Evolutionary conservation across 192 early-diverging fungal species (phyloP).

Genomic region (Backusella circina): DNA sequence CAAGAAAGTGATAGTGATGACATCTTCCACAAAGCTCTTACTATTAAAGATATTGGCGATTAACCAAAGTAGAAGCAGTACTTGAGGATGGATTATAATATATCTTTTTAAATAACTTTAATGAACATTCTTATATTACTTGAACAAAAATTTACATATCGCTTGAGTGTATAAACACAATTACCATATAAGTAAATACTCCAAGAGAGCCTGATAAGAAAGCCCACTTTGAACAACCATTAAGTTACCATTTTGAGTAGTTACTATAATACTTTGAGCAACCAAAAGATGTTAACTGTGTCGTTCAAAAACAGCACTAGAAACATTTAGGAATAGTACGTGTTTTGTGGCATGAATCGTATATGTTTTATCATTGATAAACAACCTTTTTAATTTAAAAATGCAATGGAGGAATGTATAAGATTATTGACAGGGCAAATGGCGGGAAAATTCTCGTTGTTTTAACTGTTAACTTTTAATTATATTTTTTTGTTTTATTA

Average conservation of each 20-base stretch:
- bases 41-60: too few species aligned
- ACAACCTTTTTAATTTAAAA: too few species aligned
- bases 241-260: not conserved
- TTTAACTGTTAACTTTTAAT: not conserved
- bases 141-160: too few species aligned
- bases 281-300: not conserved
- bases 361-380: not conserved
- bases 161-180: too few species aligned
- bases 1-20: too few species aligned
- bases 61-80: too few species aligned
- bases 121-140: too few species aligned
- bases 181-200: not conserved
- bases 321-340: not conserved
- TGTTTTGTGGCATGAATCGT: not conserved
- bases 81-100: too few species aligned
- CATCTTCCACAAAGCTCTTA: too few species aligned
- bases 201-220: not conserved
- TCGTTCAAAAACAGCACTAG: too few species aligned
- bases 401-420: not conserved
- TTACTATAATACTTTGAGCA: not conserved
- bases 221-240: not conserved
- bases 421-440: not conserved
- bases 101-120: too few species aligned
- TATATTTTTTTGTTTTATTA: too few species aligned
- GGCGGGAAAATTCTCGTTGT: not conserved